Evolutionary conservation across 2,329 filamentous ascomycete genomes (phyloP), one percentile per base, ranked within the genome.

Genomic region (Colletotrichum viniferum): DNA sequence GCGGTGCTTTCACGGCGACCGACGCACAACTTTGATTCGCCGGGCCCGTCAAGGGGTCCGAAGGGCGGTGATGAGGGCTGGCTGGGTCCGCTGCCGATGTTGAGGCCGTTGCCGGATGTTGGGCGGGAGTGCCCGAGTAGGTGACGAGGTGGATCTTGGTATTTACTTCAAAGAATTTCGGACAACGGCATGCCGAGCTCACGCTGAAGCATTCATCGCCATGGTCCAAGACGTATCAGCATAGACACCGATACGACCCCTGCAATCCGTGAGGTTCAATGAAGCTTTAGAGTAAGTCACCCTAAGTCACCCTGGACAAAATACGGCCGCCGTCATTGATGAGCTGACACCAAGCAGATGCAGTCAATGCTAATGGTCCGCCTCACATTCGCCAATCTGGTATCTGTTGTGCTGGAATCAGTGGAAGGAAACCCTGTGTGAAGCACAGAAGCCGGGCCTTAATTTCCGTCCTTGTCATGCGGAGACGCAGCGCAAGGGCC

Each of bases 391-490:
- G 34, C 24, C 30, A 14, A 30, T 62, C 55, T 48, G 12, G 56
- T 18, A 32, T 32, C 18, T 21, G 56, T 16, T 26, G 16, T 52
- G 8, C 13, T 14, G 18, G 28, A 14, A 48, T 52, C 34, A 24
- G 43, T 52, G 43, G 30, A 8, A 61, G 58, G 28, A 24, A 13
- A 34, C 32, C 18, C 12, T 61, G 21, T 32, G 26, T 28, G 12
- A 48, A 36, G 26, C 30, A 63, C 24, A 24, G 65, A 24, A 28
- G 14, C 14, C 28, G 52, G 55, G 38, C 38, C 28, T 52, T 26
- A 68, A 73, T 68, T 30, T 73, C 38, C 69, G 62, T 38, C 21
- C 18, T 67, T 18, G 58, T 75, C 55, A 72, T 72, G 73, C 73
- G 32, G 71, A 60, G 55, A 32, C 28, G 32, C 28, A 65, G 12